phyloP scores from a whole-genome alignment of 2,329 filamentous ascomycete species.

The Ophiostoma tasmaniense region DNA sequence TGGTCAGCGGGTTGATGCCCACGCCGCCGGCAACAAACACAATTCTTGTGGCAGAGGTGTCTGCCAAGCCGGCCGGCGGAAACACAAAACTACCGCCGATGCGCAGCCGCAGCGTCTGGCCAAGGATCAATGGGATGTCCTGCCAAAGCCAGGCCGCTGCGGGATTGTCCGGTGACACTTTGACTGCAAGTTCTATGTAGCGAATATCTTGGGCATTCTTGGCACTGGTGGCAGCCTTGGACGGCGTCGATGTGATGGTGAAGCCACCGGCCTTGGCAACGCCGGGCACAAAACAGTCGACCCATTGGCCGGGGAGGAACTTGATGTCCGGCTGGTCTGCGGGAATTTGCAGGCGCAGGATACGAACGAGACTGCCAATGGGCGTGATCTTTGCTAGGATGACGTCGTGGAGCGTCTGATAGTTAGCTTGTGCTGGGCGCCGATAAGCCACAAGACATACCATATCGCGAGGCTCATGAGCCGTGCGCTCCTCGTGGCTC shows the following conservation, averaged over 20 bases:
- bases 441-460: slow-evolving; percentile 29
- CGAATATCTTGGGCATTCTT: background rate
- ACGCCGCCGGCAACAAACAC: slow-evolving; percentile 76
- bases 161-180: slow-evolving; percentile 61
- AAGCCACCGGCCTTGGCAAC: slow-evolving; percentile 70
- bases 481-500: slow-evolving; percentile 63
- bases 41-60: slow-evolving; percentile 35
- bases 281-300: slow-evolving; percentile 69
- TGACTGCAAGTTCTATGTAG: slow-evolving; percentile 72
- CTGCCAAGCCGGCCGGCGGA: slow-evolving; percentile 47
- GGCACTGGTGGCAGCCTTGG: slow-evolving; percentile 31
- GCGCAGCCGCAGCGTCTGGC: slow-evolving; percentile 53
- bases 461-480: slow-evolving; percentile 60
- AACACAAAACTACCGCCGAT: slow-evolving; percentile 77
- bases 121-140: slow-evolving; percentile 41
- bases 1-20: slow-evolving; percentile 72
- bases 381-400: slow-evolving; percentile 51
- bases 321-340: slow-evolving; percentile 36
- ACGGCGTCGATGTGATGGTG: slow-evolving; percentile 73
- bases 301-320: slow-evolving; percentile 81
- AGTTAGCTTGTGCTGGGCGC: background rate
- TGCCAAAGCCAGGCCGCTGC: slow-evolving; percentile 71
- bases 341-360: slow-evolving; percentile 57
- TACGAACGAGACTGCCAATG: slow-evolving; percentile 57
- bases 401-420: slow-evolving; percentile 51